Base-by-base conservation (phyloP, 768 basidiomycete genomes). In the Lentinula edodes region DNA sequence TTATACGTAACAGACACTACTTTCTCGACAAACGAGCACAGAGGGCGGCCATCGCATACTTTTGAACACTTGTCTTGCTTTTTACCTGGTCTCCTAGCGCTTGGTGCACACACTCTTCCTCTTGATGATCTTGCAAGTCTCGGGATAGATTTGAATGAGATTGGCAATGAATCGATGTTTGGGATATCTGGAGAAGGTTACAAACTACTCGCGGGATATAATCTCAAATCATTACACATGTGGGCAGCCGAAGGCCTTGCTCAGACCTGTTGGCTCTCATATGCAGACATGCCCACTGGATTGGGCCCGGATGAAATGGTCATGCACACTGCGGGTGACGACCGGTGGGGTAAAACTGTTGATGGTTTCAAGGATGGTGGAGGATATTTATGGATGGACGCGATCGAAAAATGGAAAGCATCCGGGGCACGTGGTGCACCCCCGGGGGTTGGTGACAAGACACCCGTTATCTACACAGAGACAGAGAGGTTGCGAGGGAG, bases 61-160 rank as follows among this genome's bases (percentile, higher is more conserved):
- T 83, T 90, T 58, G 90, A 91, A 63, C 90, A 92, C 67, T 74
- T 92, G 32, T 84, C 89, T 10, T 91, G 90, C 71, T 92, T 91
- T 75, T 78, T 90, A 52, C 89, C 89, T 0, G 90, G 90, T 15
- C 74, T 91, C 15, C 76, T 92, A 53, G 88, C 90, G 5, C 77
- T 92, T 3, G 90, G 90, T 28, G 87, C 74, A 5, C 80, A 87
- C 63, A 80, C 80, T 10, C 78, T 91, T 53, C 83, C 83, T 28
- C 73, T 87, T 55, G 78, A 85, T 60, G 72, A 83, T 56, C 78
- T 87, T 2, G 71, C 76, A 28, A 68, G 74, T 0, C 65, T 82
- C 15, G 83, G 81, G 9, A 78, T 88, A 57, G 75, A 82, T 64
- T 65, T 80, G 15, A 68, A 71, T 12, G 67, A 74, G 20, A 75